Conservation (phyloP, 768 basidiomycete species). For the Rhizopogon salebrosus region DNA sequence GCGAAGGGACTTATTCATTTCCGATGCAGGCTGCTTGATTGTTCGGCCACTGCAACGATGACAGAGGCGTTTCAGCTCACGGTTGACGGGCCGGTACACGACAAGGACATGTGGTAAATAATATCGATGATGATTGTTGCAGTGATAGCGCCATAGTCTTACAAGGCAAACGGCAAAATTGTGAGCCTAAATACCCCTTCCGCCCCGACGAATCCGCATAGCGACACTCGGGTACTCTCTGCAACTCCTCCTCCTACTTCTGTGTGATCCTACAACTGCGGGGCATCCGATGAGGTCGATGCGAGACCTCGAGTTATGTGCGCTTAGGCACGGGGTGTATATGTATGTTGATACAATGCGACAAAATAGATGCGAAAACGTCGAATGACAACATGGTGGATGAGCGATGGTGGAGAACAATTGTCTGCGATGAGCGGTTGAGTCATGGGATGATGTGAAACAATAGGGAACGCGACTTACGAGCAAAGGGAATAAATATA, state of each 20-base stretch:
- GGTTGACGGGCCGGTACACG: conserved; percentile 12
- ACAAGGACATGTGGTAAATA: background rate
- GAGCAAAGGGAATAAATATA: conserved; percentile 25
- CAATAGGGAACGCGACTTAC: conserved; percentile 13
- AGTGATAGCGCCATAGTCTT: conserved; percentile 7
- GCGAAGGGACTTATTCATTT: background rate
- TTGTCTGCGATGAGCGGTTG: conserved; percentile 9
- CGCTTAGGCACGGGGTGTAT: conserved; percentile 29
- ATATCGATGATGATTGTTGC: conserved; percentile 7
- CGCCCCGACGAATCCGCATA: conserved; percentile 17
- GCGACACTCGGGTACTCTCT: conserved; percentile 10
- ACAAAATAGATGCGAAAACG: conserved; percentile 24
- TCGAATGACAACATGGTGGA: conserved; percentile 25
- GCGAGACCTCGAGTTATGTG: conserved; percentile 22
- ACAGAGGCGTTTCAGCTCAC: conserved; percentile 10
- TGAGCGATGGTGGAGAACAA: conserved; percentile 12
- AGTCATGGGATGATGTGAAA: background rate
- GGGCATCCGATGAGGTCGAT: conserved; percentile 8
- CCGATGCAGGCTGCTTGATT: background rate
- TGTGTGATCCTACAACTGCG: conserved; percentile 23
- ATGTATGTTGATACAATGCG: conserved; percentile 30
- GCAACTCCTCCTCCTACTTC: conserved; percentile 4
- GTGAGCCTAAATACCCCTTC: conserved; percentile 16
- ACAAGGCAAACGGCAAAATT: conserved; percentile 24
- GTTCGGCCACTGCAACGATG: background rate